phyloP scores from a whole-genome alignment of 31 red algal genomes.

The Odonthalia washingtoniensis region DNA sequence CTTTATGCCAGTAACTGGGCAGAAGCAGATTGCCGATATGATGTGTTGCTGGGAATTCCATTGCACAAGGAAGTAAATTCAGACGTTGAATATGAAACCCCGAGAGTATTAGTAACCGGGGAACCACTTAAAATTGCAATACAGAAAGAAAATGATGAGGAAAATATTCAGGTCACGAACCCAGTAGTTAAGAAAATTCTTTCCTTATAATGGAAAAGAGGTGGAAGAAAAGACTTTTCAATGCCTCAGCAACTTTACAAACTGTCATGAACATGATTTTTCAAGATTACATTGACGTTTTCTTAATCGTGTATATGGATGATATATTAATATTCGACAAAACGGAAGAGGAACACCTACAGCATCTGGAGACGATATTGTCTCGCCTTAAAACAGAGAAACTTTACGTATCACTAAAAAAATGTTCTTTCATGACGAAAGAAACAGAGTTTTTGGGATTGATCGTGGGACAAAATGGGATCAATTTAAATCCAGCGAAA shows the following conservation, averaged over 20 bases:
- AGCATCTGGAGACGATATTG: slow-evolving; percentile 16
- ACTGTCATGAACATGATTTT: slow-evolving; percentile 14
- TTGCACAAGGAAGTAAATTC: no score
- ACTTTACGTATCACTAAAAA: slow-evolving; percentile 22
- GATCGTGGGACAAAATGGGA: not conserved
- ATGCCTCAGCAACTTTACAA: slow-evolving; percentile 15
- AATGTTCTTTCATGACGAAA: slow-evolving; percentile 8
- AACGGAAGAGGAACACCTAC: not conserved
- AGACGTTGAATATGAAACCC: no score
- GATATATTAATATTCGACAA: slow-evolving; percentile 18
- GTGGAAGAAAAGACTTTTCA: no score
- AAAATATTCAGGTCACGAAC: no score
- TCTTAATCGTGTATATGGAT: slow-evolving; percentile 11
- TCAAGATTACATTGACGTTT: not conserved
- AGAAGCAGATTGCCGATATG: no score
- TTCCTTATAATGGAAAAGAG: no score
- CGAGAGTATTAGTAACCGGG: no score
- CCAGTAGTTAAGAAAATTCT: no score
- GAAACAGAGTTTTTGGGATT: slow-evolving; percentile 39
- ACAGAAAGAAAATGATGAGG: no score
- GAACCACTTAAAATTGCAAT: no score
- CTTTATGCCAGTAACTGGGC: no score
- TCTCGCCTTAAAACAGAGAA: not conserved
- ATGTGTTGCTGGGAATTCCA: no score
- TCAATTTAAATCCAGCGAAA: not conserved